Conservation (phyloP, 2,329 filamentous ascomycete genomes). For the Cyclaneusma minus region DNA sequence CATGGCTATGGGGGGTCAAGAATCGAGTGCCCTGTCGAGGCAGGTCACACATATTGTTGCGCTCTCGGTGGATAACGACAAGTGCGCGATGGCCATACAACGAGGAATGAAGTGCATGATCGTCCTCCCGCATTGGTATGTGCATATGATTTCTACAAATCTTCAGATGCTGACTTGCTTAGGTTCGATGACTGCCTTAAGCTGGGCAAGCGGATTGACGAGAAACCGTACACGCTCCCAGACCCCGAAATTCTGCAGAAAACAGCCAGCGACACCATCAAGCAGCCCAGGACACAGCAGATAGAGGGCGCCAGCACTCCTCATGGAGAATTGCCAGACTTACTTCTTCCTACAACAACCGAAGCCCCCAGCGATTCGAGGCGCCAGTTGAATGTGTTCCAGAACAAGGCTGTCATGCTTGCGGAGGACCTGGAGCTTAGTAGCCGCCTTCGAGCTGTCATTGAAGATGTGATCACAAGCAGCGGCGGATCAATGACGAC, state of each 20-base stretch:
- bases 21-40: constrained; percentile 54
- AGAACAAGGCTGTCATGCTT: constrained; percentile 62
- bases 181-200: constrained; percentile 97
- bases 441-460: constrained; percentile 45
- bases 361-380: constrained; percentile 26
- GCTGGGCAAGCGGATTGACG: constrained; percentile 79
- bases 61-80: constrained; percentile 57
- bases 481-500: constrained; percentile 57
- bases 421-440: constrained; percentile 59
- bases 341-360: constrained; percentile 24
- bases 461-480: constrained; percentile 53
- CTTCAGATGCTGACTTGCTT: constrained; percentile 10
- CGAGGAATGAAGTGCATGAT: constrained; percentile 64
- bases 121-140: constrained; percentile 82
- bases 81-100: constrained; percentile 44
- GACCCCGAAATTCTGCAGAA: constrained; percentile 67
- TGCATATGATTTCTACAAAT: constrained; percentile 1
- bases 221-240: constrained; percentile 72
- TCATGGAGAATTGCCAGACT: constrained; percentile 21
- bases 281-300: constrained; percentile 39
- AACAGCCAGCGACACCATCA: constrained; percentile 36
- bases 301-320: constrained; percentile 52
- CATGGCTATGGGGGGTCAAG: constrained; percentile 75
- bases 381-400: constrained; percentile 57
- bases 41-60: constrained; percentile 82